phyloP scores from a whole-genome alignment of 2,329 filamentous ascomycete species.

The Cercospora brassicicola region DNA sequence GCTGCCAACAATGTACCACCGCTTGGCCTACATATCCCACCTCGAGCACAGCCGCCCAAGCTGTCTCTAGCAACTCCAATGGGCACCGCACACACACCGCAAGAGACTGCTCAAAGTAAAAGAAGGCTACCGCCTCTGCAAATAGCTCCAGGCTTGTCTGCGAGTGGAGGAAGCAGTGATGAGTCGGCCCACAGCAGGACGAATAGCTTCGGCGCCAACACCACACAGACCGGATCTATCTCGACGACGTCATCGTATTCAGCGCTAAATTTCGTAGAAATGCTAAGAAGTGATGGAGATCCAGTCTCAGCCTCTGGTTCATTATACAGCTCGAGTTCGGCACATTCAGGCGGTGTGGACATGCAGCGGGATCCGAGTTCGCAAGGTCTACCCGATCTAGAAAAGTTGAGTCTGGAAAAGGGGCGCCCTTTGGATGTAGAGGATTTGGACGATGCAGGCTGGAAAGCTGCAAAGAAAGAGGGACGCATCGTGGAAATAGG shows the following conservation, averaged over 20 bases:
- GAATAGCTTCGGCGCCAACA: constrained; percentile 78
- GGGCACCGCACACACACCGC: constrained; percentile 72
- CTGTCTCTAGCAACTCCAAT: constrained; percentile 85
- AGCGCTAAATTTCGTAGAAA: constrained; percentile 76
- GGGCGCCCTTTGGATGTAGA: constrained; percentile 85
- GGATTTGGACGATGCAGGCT: constrained; percentile 90
- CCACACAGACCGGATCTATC: constrained; percentile 72
- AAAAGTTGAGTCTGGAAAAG: constrained; percentile 77
- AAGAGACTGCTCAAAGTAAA: constrained; percentile 44
- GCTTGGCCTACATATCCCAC: constrained; percentile 37
- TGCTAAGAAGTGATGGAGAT: constrained; percentile 63
- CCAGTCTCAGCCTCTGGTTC: constrained; percentile 86
- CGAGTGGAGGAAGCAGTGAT: constrained; percentile 66
- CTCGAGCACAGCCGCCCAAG: constrained; percentile 69
- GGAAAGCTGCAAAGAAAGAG: constrained; percentile 88
- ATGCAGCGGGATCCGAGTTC: constrained; percentile 84
- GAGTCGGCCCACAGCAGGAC: constrained; percentile 81
- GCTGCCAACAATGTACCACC: constrained; percentile 39
- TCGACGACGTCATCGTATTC: constrained; percentile 88
- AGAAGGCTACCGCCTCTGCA: constrained; percentile 51
- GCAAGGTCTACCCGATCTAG: constrained; percentile 73
- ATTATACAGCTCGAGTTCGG: constrained; percentile 55
- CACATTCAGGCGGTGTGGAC: constrained; percentile 47
- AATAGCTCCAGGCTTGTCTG: constrained; percentile 57
- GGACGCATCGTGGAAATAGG: constrained; percentile 85